Evolutionary conservation across 2,329 filamentous ascomycete genomes (phyloP).

Genomic region (Claviceps purpurea): DNA sequence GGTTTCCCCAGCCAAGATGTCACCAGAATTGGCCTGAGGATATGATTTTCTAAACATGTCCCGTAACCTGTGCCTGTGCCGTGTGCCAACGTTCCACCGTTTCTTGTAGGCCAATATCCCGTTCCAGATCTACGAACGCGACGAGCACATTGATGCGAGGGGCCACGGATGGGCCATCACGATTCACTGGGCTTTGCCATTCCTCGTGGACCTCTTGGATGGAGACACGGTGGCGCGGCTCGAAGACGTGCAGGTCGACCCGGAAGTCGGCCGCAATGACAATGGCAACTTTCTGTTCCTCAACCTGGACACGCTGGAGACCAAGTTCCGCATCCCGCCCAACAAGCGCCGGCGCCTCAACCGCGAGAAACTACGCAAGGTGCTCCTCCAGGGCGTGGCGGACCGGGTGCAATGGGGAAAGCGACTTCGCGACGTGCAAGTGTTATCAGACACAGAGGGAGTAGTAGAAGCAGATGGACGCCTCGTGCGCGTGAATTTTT

Average conservation of each 20-base stretch:
- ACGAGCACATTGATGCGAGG: slow-evolving; percentile 16
- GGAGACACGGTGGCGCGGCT: slow-evolving; percentile 11
- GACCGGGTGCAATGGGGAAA: slow-evolving; percentile 20
- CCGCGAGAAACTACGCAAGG: slow-evolving; percentile 20
- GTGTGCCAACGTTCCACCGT: neutral
- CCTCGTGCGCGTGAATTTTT: slow-evolving; percentile 16
- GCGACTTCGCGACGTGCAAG: slow-evolving; percentile 15
- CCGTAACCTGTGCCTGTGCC: neutral
- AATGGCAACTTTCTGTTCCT: slow-evolving; percentile 27
- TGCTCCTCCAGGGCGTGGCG: slow-evolving; percentile 16
- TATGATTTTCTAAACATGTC: no score
- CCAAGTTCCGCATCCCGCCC: slow-evolving; percentile 26
- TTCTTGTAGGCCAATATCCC: slow-evolving; percentile 15
- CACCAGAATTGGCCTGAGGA: no score
- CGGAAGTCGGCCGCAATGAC: slow-evolving; percentile 25
- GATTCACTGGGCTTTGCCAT: slow-evolving; percentile 40
- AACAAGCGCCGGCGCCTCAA: slow-evolving; percentile 22
- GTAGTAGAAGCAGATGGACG: neutral
- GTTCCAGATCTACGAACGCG: slow-evolving; percentile 19
- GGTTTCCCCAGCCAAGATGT: no score
- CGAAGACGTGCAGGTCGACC: slow-evolving; percentile 17
- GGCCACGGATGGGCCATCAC: slow-evolving; percentile 45
- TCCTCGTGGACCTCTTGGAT: slow-evolving; percentile 14
- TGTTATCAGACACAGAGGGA: slow-evolving; percentile 6
- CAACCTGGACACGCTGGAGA: slow-evolving; percentile 23